phyloP scores from a whole-genome alignment of 176 grass and related monocot genomes.

The Aechmea fasciata region DNA sequence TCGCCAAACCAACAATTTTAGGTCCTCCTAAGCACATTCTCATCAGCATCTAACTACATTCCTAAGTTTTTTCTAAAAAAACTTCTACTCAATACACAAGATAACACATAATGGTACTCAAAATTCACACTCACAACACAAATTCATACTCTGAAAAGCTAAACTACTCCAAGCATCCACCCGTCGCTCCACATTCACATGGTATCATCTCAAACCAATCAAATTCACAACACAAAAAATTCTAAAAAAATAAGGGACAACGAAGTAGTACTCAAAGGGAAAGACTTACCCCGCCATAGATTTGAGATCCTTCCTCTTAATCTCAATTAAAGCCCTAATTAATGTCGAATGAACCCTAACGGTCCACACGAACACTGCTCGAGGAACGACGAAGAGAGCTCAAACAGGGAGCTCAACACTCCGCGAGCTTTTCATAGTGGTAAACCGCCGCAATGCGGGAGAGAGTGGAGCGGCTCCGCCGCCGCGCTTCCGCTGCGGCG shows the following conservation, averaged over 20 bases:
- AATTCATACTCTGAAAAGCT: no score
- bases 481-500: background rate
- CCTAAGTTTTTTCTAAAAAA: no score
- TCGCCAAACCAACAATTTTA: no score
- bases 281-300: conserved; percentile 11
- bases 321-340: conserved; percentile 9
- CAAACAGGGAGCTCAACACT: background rate
- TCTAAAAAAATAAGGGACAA: background rate
- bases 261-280: background rate
- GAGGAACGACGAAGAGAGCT: background rate
- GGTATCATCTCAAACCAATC: background rate
- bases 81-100: no score
- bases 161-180: no score
- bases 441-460: background rate
- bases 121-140: no score
- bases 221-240: background rate
- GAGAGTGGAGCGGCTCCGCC: background rate
- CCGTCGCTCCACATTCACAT: no score
- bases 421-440: background rate
- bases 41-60: no score
- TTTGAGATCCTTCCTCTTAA: conserved; percentile 1
- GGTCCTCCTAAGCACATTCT: no score
- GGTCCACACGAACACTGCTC: background rate
- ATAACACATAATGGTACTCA: no score
- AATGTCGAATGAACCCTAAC: background rate